Percentiles rank a stretch among this genome's conserved stretches.
Evolutionary conservation across 176 grass and related monocot species (phyloP).

Genomic region (Oryza longistaminata): DNA sequence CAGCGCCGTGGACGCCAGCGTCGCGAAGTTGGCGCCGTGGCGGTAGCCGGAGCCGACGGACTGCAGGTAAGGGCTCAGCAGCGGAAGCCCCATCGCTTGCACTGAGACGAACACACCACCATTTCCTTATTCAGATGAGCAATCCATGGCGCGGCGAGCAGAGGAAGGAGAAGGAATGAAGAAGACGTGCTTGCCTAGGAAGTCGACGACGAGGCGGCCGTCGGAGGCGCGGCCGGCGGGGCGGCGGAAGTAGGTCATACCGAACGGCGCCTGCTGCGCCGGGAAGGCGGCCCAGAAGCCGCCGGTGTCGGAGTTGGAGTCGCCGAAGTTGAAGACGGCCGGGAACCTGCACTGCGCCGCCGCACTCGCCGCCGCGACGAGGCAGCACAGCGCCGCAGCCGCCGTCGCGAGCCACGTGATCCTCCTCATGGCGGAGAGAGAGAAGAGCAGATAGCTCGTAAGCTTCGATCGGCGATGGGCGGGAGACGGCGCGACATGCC

Average conservation of each 20-base stretch:
- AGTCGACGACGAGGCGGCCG: constrained; percentile 78
- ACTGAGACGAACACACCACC: constrained; percentile 35
- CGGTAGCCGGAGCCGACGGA: constrained; percentile 67
- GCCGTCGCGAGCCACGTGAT: too few species aligned
- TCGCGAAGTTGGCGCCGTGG: constrained; percentile 84
- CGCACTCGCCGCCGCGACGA: too few species aligned
- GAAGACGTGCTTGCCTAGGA: constrained; percentile 39
- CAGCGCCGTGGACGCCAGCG: constrained; percentile 66
- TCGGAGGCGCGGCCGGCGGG: constrained; percentile 69
- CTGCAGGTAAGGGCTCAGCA: constrained; percentile 75
- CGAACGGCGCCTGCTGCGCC: constrained; percentile 41
- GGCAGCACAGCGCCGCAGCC: too few species aligned
- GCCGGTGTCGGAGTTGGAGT: constrained; percentile 98
- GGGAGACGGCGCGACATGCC: too few species aligned
- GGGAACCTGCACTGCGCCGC: constrained; percentile 38
- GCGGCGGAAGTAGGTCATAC: constrained; percentile 65
- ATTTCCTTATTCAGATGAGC: too few species aligned
- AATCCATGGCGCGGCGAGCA: not conserved
- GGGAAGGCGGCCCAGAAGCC: constrained; percentile 14
- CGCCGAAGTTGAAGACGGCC: constrained; percentile 94
- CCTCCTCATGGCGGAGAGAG: too few species aligned
- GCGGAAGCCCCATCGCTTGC: constrained; percentile 59
- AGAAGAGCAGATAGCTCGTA: too few species aligned
- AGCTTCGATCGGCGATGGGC: too few species aligned
- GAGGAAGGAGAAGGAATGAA: not conserved